Percentiles rank a stretch among this genome's conserved stretches.
Evolutionary conservation across 2,329 filamentous ascomycete genomes (phyloP).

Genomic region (Scedosporium minutisporum): DNA sequence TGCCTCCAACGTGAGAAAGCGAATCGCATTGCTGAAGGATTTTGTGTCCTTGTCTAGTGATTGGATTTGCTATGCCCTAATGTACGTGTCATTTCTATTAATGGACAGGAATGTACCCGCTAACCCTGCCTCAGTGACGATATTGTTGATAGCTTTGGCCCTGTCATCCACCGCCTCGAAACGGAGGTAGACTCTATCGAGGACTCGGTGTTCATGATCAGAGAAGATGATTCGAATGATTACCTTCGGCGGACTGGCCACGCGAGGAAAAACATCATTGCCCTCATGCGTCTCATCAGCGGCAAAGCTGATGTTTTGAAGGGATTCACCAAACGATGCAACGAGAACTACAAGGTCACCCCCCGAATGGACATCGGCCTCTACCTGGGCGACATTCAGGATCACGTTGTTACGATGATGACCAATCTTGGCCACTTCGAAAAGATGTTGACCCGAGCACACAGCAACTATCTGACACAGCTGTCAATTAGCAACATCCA

Average conservation of each 20-base stretch:
- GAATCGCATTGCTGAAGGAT: slow-evolving; percentile 87
- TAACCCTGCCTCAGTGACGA: slow-evolving; percentile 55
- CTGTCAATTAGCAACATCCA: slow-evolving; percentile 85
- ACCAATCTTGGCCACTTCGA: slow-evolving; percentile 92
- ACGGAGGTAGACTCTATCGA: slow-evolving; percentile 85
- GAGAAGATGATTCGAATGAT: slow-evolving; percentile 76
- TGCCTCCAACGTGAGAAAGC: slow-evolving; percentile 77
- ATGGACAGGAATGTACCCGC: neutral
- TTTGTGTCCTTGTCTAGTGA: slow-evolving; percentile 91
- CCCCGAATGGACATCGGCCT: slow-evolving; percentile 93
- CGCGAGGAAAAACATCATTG: slow-evolving; percentile 90
- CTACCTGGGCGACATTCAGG: slow-evolving; percentile 94
- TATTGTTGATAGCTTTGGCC: slow-evolving; percentile 92
- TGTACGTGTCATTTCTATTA: slow-evolving; percentile 45
- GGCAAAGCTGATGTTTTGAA: slow-evolving; percentile 98
- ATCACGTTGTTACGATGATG: slow-evolving; percentile 99
- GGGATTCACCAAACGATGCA: slow-evolving; percentile 97
- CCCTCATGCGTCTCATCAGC: slow-evolving; percentile 80
- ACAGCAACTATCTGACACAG: slow-evolving; percentile 94
- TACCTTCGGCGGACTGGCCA: slow-evolving; percentile 84
- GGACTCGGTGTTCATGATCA: slow-evolving; percentile 87
- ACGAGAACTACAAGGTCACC: slow-evolving; percentile 91
- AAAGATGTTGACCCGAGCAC: slow-evolving; percentile 89
- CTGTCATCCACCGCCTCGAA: slow-evolving; percentile 80
- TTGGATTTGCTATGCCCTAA: slow-evolving; percentile 98